These are phyloP conservation scores for Chalciporus sp. DNA, from an alignment of 1,284 basidiomycete genomes.

Conservation along the genomic window DNA sequence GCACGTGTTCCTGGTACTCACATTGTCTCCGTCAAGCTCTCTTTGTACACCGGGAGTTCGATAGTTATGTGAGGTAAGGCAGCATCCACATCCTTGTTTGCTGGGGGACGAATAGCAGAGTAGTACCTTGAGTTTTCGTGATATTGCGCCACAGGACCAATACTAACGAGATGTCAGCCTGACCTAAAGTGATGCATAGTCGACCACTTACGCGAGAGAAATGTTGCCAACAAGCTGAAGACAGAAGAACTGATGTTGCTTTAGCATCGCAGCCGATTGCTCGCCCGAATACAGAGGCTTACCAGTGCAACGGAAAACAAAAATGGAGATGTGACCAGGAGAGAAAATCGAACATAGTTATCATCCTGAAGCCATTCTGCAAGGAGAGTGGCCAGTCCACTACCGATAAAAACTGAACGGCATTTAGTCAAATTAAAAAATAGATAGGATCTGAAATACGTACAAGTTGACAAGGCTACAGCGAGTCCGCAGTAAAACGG, in stretches of 20 bases:
- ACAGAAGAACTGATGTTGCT: conserved; percentile 55
- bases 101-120: conserved; percentile 57
- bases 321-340: conserved; percentile 67
- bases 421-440: conserved; percentile 26
- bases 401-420: conserved; percentile 60
- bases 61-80: conserved; percentile 74
- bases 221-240: conserved; percentile 60
- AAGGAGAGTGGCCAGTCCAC: conserved; percentile 59
- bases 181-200: not conserved
- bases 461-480: conserved; percentile 52
- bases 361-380: conserved; percentile 71
- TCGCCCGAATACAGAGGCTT: conserved; percentile 28
- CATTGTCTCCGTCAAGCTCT: conserved; percentile 70
- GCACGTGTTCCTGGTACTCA: conserved; percentile 32
- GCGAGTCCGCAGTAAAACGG: conserved; percentile 79
- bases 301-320: conserved; percentile 77
- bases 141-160: conserved; percentile 77
- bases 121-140: conserved; percentile 76
- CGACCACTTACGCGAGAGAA: conserved; percentile 50
- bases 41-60: conserved; percentile 83
- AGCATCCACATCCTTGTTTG: conserved; percentile 64
- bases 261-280: not conserved
- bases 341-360: conserved; percentile 60
- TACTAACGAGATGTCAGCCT: conserved; percentile 44
- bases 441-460: conserved; percentile 16